Base-by-base conservation (phyloP, 129 eudicot genomes). In the Artemisia tridentata region DNA sequence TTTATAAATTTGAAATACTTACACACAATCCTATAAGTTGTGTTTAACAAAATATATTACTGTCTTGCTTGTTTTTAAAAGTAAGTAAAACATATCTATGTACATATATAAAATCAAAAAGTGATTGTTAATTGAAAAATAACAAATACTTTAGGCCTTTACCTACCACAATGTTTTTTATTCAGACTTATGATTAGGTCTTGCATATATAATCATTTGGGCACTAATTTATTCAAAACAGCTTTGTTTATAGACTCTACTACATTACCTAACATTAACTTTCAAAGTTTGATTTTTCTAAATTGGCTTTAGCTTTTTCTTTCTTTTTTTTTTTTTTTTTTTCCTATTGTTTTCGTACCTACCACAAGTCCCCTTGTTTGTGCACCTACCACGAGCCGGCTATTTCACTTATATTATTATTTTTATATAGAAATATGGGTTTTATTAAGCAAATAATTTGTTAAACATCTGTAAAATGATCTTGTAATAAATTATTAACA, bases 331-430 rank as follows among this genome's bases (percentile, higher is more conserved):
- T 23, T 23, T 23, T 0, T 21, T 57, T 1, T 3, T 11, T 57
- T 21, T 11, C 7, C 17, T 15, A 3, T 58, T 1, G 11, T 20
- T 58, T 58, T n/a, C 11, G 43, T 34, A 69, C 65, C 63, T 18
- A 70, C 43, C 67, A 25, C 46, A 47, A 23, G 67, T 0, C 43
- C 10, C 10, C 1, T 58, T 4, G 43, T 20, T 58, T 58, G 14
- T 20, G 15, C 13, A 69, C 65, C 63, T 34, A 70, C 43, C 67
- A 25, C 46, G 27, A 58, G 67, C 55, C 43, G 56, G 49, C 64
- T 34, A 58, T 0, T 3, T 58, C 41, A 43, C 14, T 52, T 67
- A 49, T 12, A 69, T 27, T 41, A 29, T 16, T 29, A 14, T 3
- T 14, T 14, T 4, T 3, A 4, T 14, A 5, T 3, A 21, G 65